Percentiles rank a stretch among this genome's conserved stretches.
Conservation (phyloP, 306 rosid genomes). For the Acacia melanoxylon region DNA sequence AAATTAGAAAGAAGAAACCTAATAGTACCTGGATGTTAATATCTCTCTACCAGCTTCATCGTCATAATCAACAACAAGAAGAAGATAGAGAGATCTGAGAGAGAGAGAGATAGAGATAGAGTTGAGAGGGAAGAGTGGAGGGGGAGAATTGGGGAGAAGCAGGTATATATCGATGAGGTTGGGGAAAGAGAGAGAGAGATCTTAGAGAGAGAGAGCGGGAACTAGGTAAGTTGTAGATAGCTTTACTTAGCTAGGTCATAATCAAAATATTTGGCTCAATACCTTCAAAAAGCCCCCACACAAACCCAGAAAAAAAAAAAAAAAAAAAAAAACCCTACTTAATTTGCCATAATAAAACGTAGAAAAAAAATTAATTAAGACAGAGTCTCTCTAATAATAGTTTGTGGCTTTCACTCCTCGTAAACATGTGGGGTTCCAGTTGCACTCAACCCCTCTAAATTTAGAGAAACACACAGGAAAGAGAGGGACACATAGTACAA, state of each 20-base stretch:
- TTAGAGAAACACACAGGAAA: not conserved
- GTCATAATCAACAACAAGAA: not conserved
- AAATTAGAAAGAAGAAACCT: too few relatives aligned
- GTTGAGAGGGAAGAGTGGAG: slow-evolving; percentile 13
- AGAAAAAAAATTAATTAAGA: slow-evolving; percentile 16
- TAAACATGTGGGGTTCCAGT: not conserved
- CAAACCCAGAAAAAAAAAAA: not conserved
- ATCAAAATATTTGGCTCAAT: slow-evolving; percentile 35
- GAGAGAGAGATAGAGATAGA: slow-evolving; percentile 19
- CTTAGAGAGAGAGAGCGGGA: not conserved
- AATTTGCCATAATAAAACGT: slow-evolving; percentile 60
- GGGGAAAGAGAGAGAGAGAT: slow-evolving; percentile 25
- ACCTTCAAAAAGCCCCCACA: slow-evolving; percentile 40
- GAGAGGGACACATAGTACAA: not conserved
- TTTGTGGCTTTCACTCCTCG: not conserved
- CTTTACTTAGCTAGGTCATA: slow-evolving; percentile 31
- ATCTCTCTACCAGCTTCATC: not conserved
- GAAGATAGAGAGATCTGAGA: not conserved
- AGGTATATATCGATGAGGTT: slow-evolving; percentile 33
- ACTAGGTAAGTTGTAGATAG: slow-evolving; percentile 28
- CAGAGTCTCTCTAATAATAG: slow-evolving; percentile 45
- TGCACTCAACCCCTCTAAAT: not conserved
- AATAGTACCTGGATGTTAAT: not conserved
- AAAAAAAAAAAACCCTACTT: slow-evolving; percentile 36
- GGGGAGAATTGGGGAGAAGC: slow-evolving; percentile 1